These are phyloP conservation scores for Mycena haematopus DNA, from an alignment of 768 basidiomycete genomes.

Conservation along the genomic window DNA sequence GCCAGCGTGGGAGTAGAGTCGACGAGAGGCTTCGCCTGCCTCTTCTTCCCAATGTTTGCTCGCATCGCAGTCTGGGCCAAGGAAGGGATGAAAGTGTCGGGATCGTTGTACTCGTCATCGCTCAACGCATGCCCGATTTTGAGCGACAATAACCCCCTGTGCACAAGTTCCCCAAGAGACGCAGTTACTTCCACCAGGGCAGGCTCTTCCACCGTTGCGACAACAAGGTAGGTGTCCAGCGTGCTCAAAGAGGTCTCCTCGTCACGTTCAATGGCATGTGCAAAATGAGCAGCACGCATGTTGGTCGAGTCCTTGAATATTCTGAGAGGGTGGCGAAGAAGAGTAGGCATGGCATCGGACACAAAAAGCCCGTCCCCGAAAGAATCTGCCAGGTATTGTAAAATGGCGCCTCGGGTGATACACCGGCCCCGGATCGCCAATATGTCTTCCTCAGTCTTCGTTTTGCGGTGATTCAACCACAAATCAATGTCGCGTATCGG, in stretches of 20 bases:
- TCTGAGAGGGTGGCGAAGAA: background rate
- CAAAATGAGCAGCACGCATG: background rate
- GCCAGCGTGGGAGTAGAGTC: background rate
- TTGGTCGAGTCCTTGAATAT: background rate
- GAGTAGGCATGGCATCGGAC: background rate
- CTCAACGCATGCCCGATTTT: background rate
- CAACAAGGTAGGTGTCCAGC: background rate
- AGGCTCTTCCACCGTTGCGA: background rate
- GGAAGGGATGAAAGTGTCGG: background rate
- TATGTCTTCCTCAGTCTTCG: no score
- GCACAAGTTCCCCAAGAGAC: conserved; percentile 1
- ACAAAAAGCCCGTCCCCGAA: background rate
- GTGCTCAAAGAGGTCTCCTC: background rate
- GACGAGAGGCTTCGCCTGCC: background rate
- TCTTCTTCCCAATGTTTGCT: background rate
- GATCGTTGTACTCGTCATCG: conserved; percentile 14
- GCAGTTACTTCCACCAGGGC: background rate
- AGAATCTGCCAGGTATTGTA: background rate
- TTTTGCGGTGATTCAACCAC: background rate
- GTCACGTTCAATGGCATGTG: background rate
- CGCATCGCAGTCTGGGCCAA: background rate
- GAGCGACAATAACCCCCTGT: conserved; percentile 5
- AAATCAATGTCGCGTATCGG: background rate
- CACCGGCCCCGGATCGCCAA: background rate
- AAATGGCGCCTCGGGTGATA: background rate